Evolutionary conservation across 371 early-diverging fungal genomes (phyloP).

Genomic region (Dinochytrium kinnereticum): DNA sequence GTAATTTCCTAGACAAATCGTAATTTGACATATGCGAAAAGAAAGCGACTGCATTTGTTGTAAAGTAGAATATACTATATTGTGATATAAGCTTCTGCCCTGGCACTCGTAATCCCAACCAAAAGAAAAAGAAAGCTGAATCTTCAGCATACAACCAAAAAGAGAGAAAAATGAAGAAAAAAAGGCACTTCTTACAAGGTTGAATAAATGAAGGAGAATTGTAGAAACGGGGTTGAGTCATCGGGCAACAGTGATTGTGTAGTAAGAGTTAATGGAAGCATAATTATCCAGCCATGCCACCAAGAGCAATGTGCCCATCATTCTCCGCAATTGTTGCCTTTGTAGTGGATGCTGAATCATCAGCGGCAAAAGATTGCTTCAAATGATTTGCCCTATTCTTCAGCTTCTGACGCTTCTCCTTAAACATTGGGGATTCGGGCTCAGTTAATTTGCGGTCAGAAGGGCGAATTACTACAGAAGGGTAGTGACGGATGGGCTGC

Average conservation of each 20-base stretch:
- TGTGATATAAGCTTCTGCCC: no score
- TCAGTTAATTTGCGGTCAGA: constrained; percentile 59
- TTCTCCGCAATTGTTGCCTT: not conserved
- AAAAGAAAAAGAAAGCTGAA: not conserved
- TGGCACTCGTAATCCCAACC: no score
- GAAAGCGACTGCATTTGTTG: not conserved
- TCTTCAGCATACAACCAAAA: not conserved
- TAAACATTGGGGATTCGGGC: constrained; percentile 51
- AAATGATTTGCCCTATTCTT: not conserved
- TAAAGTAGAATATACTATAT: no score
- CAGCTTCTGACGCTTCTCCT: constrained; percentile 32
- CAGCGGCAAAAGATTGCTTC: not conserved
- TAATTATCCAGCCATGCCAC: not conserved
- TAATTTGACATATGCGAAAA: no score
- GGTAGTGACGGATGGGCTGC: constrained; percentile 60
- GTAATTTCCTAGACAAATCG: not conserved
- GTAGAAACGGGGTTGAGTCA: not conserved
- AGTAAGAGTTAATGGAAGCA: no score
- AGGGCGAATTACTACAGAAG: constrained; percentile 52
- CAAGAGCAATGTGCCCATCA: not conserved
- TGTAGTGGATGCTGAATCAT: not conserved
- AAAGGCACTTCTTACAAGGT: not conserved
- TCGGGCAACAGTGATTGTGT: no score
- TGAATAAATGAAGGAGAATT: not conserved
- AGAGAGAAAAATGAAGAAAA: not conserved